Conservation (phyloP, 106 monocot species). For the Dendrobium officinale region DNA sequence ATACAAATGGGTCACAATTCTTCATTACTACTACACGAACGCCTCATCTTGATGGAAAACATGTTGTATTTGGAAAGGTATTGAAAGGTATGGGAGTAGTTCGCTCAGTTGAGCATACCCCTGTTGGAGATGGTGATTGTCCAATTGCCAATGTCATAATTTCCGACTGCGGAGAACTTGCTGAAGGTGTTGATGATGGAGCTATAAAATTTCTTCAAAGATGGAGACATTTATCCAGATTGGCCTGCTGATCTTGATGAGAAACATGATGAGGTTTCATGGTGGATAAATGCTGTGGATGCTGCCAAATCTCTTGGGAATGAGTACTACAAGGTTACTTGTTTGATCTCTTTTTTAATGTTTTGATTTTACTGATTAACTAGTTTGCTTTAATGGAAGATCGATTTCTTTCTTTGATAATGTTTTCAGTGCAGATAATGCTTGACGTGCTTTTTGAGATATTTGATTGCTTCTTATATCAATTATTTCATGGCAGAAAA, state of each 20-base stretch:
- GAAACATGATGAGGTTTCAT: constrained; percentile 38
- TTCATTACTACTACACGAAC: constrained; percentile 83
- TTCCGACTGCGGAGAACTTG: constrained; percentile 68
- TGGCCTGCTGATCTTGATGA: constrained; percentile 44
- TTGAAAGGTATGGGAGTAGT: constrained; percentile 88
- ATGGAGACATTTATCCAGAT: constrained; percentile 83
- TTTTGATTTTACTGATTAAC: background rate
- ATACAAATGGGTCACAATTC: constrained; percentile 89
- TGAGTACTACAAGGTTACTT: constrained; percentile 35
- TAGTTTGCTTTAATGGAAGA: background rate
- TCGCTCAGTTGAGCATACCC: constrained; percentile 62
- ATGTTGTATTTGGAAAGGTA: constrained; percentile 85
- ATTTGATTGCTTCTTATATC: background rate
- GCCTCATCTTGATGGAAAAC: constrained; percentile 83
- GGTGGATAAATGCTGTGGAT: constrained; percentile 53
- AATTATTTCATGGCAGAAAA: background rate
- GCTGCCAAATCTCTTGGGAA: constrained; percentile 40
- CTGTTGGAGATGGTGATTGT: constrained; percentile 51
- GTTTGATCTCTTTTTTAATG: background rate
- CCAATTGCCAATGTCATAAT: constrained; percentile 57
- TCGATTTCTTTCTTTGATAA: background rate
- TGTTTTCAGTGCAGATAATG: background rate
- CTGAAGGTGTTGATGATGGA: constrained; percentile 60
- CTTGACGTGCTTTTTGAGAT: background rate
- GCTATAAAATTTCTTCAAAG: constrained; percentile 73